Evolutionary conservation across 169 alveolate genomes (phyloP).

Genomic region (Plasmodium coatneyi): DNA sequence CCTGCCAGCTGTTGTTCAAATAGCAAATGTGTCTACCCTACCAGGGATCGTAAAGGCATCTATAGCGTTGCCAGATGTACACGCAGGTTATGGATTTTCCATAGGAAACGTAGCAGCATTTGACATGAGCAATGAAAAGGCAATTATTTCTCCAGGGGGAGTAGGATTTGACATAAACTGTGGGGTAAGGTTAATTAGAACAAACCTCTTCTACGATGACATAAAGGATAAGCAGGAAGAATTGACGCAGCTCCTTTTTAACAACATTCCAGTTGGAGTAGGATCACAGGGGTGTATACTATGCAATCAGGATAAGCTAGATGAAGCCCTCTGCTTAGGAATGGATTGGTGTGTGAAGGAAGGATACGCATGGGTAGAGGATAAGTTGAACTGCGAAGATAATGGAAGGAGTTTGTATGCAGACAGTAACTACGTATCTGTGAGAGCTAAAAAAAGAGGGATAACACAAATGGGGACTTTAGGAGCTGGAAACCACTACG

Average conservation of each 20-base stretch:
- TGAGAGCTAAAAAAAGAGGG: conserved; percentile 90
- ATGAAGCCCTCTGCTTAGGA: conserved; percentile 88
- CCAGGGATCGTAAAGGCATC: conserved; percentile 91
- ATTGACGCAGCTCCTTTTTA: conserved; percentile 88
- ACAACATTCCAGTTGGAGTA: conserved; percentile 93
- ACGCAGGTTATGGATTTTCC: conserved; percentile 93
- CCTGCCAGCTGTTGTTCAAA: conserved; percentile 91
- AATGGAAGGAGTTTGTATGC: conserved; percentile 91
- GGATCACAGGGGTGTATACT: conserved; percentile 89
- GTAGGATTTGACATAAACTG: conserved; percentile 94
- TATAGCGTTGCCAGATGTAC: conserved; percentile 90
- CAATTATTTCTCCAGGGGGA: conserved; percentile 93
- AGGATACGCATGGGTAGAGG: conserved; percentile 89
- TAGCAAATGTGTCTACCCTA: conserved; percentile 91
- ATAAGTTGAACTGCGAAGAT: conserved; percentile 89
- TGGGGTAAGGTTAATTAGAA: conserved; percentile 89
- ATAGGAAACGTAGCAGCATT: conserved; percentile 94
- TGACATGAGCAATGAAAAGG: conserved; percentile 84
- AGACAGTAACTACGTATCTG: conserved; percentile 88
- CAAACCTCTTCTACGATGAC: conserved; percentile 79
- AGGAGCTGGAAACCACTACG: conserved; percentile 94
- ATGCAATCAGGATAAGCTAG: conserved; percentile 78
- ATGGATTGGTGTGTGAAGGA: conserved; percentile 87
- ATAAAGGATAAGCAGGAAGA: conserved; percentile 82
- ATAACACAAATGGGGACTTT: conserved; percentile 93